Base-by-base conservation (phyloP, 768 basidiomycete genomes). In the Coprinopsis marcescibilis region DNA sequence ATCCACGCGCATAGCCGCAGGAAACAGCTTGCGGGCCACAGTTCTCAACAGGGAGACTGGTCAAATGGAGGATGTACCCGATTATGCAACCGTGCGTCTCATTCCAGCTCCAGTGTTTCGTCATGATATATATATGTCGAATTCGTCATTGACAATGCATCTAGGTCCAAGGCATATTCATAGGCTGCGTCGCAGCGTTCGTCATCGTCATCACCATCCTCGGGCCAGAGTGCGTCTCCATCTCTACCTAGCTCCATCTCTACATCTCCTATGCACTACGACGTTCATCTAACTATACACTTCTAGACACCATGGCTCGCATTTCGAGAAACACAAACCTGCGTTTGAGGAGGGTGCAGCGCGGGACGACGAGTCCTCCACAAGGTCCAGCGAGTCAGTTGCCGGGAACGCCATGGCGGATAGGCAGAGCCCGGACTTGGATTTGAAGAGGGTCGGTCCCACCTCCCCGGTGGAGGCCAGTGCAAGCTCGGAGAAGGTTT, bases 131-230 rank as follows among this genome's bases (percentile, higher is more conserved):
- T 34, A 25, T 30, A 33, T 21, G 21, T 35, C 33, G 53, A 61
- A 3, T 55, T 52, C 15, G 57, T 56, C 23, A 58, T 15, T 24
- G 19, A 23, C 44, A 10, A 30, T 30, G 4, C 13, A 24, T 1
- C 10, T 36, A 77, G 62, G 87, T 89, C 3, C 87, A 90, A 68
- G 89, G 87, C 32, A 92, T 97, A 57, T 72, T 97, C 29, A 83
- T 96, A 37, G 93, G 92, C 6, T 73, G 76, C 20, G 85, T 96
- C 15, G 73, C 87, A 1, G 82, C 79, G 0, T 94, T 85, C 52
- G 79, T 89, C 34, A 64, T 95, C 36, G 23, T 90, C 58, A 73
- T 89, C 56, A 84, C 83, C 11, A 67, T 90, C 52, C 62, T 95
- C 46, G 93, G 92, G 2, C 84, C 87, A 0, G 77, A 78, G 83